Conservation (phyloP, 169 alveolate genomes). For the Miamiensis avidus region DNA sequence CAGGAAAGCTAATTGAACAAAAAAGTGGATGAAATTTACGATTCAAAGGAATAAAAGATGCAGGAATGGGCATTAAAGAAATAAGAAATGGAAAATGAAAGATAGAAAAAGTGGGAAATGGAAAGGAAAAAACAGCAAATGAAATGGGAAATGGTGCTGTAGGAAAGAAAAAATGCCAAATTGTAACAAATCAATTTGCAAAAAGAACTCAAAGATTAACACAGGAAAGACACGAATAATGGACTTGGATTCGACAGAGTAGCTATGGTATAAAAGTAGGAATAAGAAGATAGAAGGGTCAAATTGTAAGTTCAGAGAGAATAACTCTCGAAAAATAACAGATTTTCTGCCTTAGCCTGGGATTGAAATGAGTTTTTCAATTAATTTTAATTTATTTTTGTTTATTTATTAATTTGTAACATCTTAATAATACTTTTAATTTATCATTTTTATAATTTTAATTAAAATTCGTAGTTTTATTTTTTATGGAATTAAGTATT, state of each 20-base stretch:
- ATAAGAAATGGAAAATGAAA: not conserved
- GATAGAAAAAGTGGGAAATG: not conserved
- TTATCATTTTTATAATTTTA: too few relatives aligned
- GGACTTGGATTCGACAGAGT: not conserved
- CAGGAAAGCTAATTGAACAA: not conserved
- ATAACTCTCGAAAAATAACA: too few relatives aligned
- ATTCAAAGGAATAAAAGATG: too few relatives aligned
- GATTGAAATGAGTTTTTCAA: too few relatives aligned
- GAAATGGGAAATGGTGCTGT: not conserved
- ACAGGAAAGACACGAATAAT: not conserved
- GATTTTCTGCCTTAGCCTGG: too few relatives aligned
- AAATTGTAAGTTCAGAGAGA: too few relatives aligned
- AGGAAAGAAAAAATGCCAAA: not conserved
- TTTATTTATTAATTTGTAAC: too few relatives aligned
- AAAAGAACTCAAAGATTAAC: not conserved
- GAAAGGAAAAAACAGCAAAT: not conserved
- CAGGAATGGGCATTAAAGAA: not conserved
- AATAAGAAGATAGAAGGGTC: not conserved
- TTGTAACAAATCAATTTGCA: not conserved
- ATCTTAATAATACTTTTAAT: too few relatives aligned
- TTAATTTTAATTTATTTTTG: too few relatives aligned
- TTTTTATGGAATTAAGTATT: too few relatives aligned
- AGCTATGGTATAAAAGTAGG: not conserved
- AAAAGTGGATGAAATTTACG: not conserved
- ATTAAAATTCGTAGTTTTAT: too few relatives aligned